Base-by-base conservation (phyloP, 192 early-diverging fungal species). In the Chytriomyces hyalinus region DNA sequence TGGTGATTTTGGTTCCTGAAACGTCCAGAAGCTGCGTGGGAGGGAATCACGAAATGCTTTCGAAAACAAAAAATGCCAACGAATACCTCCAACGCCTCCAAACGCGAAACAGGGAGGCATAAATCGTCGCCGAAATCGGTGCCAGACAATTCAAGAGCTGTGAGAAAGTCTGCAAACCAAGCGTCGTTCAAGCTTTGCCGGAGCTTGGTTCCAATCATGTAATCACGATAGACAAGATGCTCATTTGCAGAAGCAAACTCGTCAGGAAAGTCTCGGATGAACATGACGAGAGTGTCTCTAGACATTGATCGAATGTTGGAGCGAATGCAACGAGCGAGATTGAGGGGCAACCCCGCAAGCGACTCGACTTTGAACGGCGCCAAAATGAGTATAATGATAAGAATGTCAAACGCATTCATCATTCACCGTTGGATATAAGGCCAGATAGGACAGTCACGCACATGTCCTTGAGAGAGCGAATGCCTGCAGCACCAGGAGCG, bases 101-200 rank as follows among this genome's bases (percentile, higher is more conserved):
- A 49, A 10, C 36, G 15, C 69, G 69, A 71, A 4, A 71, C 50
- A 20, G 51, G 9, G 2, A 49, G 9, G 45, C 69, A 71, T 22
- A 71, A 36, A 13, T 71, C 51, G 57, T 71, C 69, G 10, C 48
- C 48, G 5, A 71, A 71, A 43, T 71, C 57, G 6, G 69, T 57
- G 3, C 69, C 48, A 6, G 49, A 50, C 48, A 71, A 71, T 28
- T 71, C 69, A 24, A 71, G 17, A 13, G 44, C 47, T 1, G 8
- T 20, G 17, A 71, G 69, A 71, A 71, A 71, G 10, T 7, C 5
- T 8, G 15, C 69, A 5, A 71, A 59, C 69, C 69, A 71, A 20
- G 4, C 69, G 50, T 71, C 69, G 49, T 26, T 13, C 47, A 71
- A 22, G 50, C 44, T 51, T 13, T 20, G n/a, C n/a, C 9, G 1